Conservation (phyloP, 2,329 filamentous ascomycete genomes). For the Ceratocystis alfenasii region DNA sequence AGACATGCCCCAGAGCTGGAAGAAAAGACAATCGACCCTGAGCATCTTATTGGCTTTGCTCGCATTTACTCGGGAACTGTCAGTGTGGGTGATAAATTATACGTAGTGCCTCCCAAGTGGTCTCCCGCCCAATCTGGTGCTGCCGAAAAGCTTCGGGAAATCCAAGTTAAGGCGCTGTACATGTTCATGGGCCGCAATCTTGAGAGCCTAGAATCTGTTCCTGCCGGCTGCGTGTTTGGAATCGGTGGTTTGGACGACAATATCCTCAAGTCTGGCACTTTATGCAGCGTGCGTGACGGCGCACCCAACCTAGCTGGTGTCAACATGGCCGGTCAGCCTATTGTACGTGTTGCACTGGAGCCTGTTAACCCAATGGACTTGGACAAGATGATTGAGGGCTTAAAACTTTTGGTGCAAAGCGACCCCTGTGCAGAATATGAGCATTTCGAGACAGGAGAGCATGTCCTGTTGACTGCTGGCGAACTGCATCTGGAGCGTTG, state of each 20-base stretch:
- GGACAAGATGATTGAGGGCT: slow-evolving; percentile 84
- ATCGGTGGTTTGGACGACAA: slow-evolving; percentile 85
- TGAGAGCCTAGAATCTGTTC: slow-evolving; percentile 70
- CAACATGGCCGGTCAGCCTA: slow-evolving; percentile 66
- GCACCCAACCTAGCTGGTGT: slow-evolving; percentile 85
- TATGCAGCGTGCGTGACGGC: slow-evolving; percentile 78
- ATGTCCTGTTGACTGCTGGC: slow-evolving; percentile 86
- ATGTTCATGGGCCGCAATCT: slow-evolving; percentile 89
- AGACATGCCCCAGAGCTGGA: slow-evolving; percentile 37
- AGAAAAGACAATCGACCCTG: slow-evolving; percentile 55
- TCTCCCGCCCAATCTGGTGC: slow-evolving; percentile 65
- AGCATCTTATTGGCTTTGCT: slow-evolving; percentile 89
- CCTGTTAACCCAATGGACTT: slow-evolving; percentile 81
- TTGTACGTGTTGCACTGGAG: slow-evolving; percentile 91
- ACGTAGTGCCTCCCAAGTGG: slow-evolving; percentile 88
- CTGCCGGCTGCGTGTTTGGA: slow-evolving; percentile 89
- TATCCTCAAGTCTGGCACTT: slow-evolving; percentile 87
- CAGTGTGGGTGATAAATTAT: slow-evolving; percentile 78
- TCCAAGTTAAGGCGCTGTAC: slow-evolving; percentile 78
- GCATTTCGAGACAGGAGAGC: slow-evolving; percentile 82
- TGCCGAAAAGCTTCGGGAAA: slow-evolving; percentile 62
- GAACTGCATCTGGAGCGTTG: slow-evolving; percentile 91
- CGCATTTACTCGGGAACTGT: slow-evolving; percentile 85
- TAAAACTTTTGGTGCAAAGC: slow-evolving; percentile 80
- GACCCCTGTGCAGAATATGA: slow-evolving; percentile 96